Evolutionary conservation across 805 yeast genomes (phyloP), one percentile per base, ranked within the genome.

Genomic region (Nakazawaea siamensis): DNA sequence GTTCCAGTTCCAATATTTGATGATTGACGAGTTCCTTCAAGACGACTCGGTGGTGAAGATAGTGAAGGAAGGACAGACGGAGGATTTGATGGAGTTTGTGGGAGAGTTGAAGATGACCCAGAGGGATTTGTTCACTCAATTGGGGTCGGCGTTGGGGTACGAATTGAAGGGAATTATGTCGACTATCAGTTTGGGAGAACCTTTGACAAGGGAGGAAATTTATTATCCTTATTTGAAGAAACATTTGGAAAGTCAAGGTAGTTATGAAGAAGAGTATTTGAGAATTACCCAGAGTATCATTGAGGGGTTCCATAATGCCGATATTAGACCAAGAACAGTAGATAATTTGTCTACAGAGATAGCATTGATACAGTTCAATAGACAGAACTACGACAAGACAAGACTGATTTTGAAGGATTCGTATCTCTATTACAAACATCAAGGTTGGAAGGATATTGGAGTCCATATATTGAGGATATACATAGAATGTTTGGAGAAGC

Each of bases 361-460:
- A 35, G 95, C 94, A 0, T 50, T 81, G 9, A 55, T 86, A 13
- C 76, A 80, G 40, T 78, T 72, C 50, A 74, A 72, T 43, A 58
- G 63, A 20, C 57, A 68, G 3, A 66, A 81, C 23, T 80, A 73
- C 45, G 65, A 66, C 24, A 68, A 70, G 29, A 80, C 95, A 1
- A 68, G 76, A 12, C 59, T 68, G 4, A 73, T 83, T 3, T 60
- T 90, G 10, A 73, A 74, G 25, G 73, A 76, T 7, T 76, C 92
- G 2, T 84, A 83, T 31, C 74, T 71, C 25, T 74, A 74, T 37
- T 87, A 82, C 48, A 66, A 70, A 6, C 56, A 66, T 14, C 73
- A 77, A 31, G 85, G 87, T 1, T 88, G 97, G 97, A 70, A 70
- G 33, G 54, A 60, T 29, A 73, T 86, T 49, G 83, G 94, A 1